Evolutionary conservation across 176 grass and related monocot species (phyloP), one percentile per base, ranked within the genome.

Genomic region (Ensete glaucum): DNA sequence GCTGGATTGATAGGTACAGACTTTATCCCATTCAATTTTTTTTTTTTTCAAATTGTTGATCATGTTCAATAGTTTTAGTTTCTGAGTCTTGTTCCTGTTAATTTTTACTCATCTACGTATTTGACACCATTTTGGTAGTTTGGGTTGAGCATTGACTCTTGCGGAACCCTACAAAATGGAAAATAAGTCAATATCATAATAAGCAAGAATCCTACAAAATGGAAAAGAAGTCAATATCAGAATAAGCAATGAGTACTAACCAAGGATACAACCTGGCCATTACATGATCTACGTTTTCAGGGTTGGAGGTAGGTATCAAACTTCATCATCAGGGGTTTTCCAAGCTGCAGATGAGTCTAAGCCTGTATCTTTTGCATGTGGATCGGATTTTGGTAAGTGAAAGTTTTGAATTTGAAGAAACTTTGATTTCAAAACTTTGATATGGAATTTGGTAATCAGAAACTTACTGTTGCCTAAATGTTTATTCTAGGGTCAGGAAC

Each of bases 1-100:
- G 88, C 62, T 79, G 79, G 48, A 85, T 52, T 72, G 82, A 84
- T 53, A 95, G 96, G 96, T 99, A 92, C 75, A 43, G 34, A 43
- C 34, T 43, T 43, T 43, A 43, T 43, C 34, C 34, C 34, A 43
- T 43, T 43, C 34, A 43, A 5, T 34, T n/a, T 34, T 43, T 43
- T 43, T 0, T 43, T 43, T 43, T 43, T 43, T 43, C 4, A 6
- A 43, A 43, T 43, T 43, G 34, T 5, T 4, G 4, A 43, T 43
- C 34, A 43, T 43, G 34, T 43, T 43, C 4, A 43, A 43, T 43
- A 43, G 34, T 43, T 43, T 43, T 4, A 6, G 34, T 54, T 29
- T 52, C 48, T 58, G 34, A 43, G 4, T 43, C 34, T 43, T 43
- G 34, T 43, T 43, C 3, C 34, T 43, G 3, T 43, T 43, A 43